These are phyloP conservation scores for Huntiella moniliformis DNA, from an alignment of 2,329 filamentous ascomycete species.

Conservation along the genomic window DNA sequence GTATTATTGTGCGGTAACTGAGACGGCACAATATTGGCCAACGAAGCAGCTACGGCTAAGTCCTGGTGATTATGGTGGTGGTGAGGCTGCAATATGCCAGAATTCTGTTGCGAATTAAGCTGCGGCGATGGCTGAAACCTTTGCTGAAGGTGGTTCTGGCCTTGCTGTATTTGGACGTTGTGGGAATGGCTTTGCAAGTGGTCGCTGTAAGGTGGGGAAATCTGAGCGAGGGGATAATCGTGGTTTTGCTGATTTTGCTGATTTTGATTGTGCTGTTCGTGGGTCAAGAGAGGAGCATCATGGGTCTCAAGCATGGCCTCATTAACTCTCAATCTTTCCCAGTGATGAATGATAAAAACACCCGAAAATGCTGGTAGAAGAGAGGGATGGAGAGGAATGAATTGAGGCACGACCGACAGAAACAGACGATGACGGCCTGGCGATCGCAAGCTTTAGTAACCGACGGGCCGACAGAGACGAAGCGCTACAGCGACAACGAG, in stretches of 20 bases:
- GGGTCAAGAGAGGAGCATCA: conserved; percentile 11
- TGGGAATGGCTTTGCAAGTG: no score
- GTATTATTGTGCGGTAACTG: not conserved
- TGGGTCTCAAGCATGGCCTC: conserved; percentile 11
- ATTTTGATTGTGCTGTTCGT: conserved; percentile 13
- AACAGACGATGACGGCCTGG: not conserved
- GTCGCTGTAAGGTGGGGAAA: no score
- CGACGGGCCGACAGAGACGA: no score
- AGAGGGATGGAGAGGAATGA: not conserved
- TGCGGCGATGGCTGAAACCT: conserved; percentile 3
- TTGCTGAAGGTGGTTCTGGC: conserved; percentile 14
- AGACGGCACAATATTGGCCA: no score
- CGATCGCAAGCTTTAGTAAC: not conserved
- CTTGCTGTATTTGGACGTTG: conserved; percentile 10
- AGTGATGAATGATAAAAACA: not conserved
- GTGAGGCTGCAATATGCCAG: conserved; percentile 13
- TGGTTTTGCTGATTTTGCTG: conserved; percentile 14
- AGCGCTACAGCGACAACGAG: no score
- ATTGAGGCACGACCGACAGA: not conserved
- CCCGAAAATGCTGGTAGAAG: not conserved
- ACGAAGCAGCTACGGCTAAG: no score
- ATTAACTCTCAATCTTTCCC: not conserved
- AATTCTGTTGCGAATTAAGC: no score
- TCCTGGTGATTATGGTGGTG: conserved; percentile 16
- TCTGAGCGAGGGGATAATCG: no score